Base-by-base conservation (phyloP, 148 eudicot genomes). In the Rhododendron henanense region DNA sequence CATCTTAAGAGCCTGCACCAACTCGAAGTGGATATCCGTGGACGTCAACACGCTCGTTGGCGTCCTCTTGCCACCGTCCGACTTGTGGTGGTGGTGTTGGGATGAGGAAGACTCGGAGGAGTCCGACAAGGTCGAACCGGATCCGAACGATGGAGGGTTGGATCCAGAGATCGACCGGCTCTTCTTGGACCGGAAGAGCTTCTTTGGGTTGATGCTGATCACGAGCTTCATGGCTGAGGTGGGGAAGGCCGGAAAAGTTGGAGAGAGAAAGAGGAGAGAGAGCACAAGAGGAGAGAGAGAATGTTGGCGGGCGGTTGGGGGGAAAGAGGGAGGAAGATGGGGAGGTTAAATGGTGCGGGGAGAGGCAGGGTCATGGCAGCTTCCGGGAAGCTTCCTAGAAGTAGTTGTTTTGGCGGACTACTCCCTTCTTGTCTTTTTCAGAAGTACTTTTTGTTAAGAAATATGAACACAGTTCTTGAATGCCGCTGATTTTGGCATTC, bases 131-230 rank as follows among this genome's bases (percentile, higher is more conserved):
- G 90, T 76, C 2, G 87, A 86, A 15, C 85, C 82, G 44, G 88
- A 88, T 45, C 89, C n/a, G 33, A 91, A 86, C 19, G 91, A 87
- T 3, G 89, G 79, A 0, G 92, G 90, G 23, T 91, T 90, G 50
- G 96, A 92, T 86, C 92, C 81, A 2, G 96, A 89, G 48, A 91
- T 39, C 41, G 95, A 90, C 15, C 90, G 83, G 87, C 88, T 95
- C 87, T 87, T 95, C 86, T 87, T 88, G 82, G 84, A 76, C n/a
- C 81, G 83, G 89, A 93, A 90, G 23, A 93, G 78, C 23, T 88
- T 87, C 28, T 88, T 90, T 0, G 98, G 95, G 88, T 87, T 87
- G 85, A 90, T 73, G 18, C 48, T 86, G 84, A 84, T 87, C 67
- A 79, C 39, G 61, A 91, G 86, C 63, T 93, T 94, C 96, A 93